Evolutionary conservation across 768 basidiomycete genomes (phyloP).

Genomic region (Suillus lakei): DNA sequence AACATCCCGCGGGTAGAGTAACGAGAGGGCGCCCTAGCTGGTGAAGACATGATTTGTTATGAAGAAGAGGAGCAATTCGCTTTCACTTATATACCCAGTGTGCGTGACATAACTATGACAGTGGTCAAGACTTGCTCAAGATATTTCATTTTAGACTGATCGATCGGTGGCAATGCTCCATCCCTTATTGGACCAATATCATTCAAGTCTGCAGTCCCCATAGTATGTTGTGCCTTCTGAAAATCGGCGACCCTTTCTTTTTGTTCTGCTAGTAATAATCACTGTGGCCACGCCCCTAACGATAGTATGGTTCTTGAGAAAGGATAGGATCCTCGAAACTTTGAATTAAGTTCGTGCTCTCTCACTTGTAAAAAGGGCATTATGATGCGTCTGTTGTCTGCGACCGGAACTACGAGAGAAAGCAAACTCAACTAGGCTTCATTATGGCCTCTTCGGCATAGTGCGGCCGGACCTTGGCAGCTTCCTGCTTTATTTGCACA

Average conservation of each 20-base stretch:
- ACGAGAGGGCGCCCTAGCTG: conserved; percentile 13
- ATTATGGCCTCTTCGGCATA: conserved; percentile 49
- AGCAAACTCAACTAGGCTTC: conserved; percentile 57
- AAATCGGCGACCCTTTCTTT: conserved; percentile 23
- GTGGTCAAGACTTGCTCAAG: not conserved
- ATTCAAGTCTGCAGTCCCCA: conserved; percentile 14
- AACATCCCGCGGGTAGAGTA: conserved; percentile 22
- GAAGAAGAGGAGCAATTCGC: not conserved
- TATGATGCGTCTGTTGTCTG: conserved; percentile 69
- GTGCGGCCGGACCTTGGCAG: conserved; percentile 61
- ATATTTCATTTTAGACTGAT: not conserved
- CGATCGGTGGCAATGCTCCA: conserved; percentile 17
- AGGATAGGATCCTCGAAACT: conserved; percentile 70
- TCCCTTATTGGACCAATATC: conserved; percentile 27
- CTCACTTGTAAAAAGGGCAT: not conserved
- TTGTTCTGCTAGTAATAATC: conserved; percentile 24
- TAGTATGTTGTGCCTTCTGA: conserved; percentile 23
- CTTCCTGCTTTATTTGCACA: conserved; percentile 48
- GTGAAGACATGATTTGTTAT: not conserved
- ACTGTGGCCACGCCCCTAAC: conserved; percentile 24
- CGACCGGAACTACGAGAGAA: conserved; percentile 84
- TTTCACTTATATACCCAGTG: not conserved
- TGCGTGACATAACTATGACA: not conserved
- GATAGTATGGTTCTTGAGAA: conserved; percentile 28
- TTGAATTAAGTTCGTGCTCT: conserved; percentile 31